Percentiles rank a stretch among this genome's conserved stretches.
These are phyloP conservation scores for Monosporascus sp. DNA, from an alignment of 2,329 filamentous ascomycete genomes.

Conservation along the genomic window DNA sequence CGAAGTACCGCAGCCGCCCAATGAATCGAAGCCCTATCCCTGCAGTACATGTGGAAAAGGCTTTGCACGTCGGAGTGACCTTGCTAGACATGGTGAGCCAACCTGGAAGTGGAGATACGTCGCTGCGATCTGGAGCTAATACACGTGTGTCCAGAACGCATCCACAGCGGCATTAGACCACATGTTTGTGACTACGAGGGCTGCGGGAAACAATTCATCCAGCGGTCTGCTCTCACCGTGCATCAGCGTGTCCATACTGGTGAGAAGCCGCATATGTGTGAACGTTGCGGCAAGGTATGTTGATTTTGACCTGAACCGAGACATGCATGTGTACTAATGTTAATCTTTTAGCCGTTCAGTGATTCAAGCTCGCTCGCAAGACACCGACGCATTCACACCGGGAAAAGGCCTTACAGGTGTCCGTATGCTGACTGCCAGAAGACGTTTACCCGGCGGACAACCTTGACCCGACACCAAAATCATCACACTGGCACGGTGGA, in stretches of 20 bases:
- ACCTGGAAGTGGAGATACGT: not conserved
- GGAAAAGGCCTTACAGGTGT: conserved; percentile 95
- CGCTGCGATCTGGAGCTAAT: conserved; percentile 15
- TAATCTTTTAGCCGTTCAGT: conserved; percentile 70
- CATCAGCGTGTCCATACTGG: conserved; percentile 94
- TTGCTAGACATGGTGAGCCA: conserved; percentile 82
- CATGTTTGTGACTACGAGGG: conserved; percentile 86
- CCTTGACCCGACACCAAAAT: conserved; percentile 90
- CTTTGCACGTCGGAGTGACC: conserved; percentile 89
- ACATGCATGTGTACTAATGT: conserved; percentile 10
- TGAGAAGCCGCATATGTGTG: conserved; percentile 97
- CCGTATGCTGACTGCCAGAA: conserved; percentile 97
- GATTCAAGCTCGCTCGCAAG: conserved; percentile 92
- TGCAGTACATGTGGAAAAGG: conserved; percentile 88
- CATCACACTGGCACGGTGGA: conserved; percentile 94
- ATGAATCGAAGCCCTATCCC: conserved; percentile 63
- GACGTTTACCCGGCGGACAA: conserved; percentile 94
- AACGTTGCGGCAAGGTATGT: conserved; percentile 88
- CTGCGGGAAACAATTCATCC: conserved; percentile 96
- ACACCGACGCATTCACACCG: conserved; percentile 91
- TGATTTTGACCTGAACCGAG: not conserved
- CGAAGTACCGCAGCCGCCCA: conserved; percentile 32
- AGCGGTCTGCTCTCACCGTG: conserved; percentile 90
- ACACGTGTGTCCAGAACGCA: conserved; percentile 62
- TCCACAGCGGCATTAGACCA: conserved; percentile 85